These are phyloP conservation scores for Glaciozyma antarctica DNA, from an alignment of 768 basidiomycete species.

Conservation along the genomic window DNA sequence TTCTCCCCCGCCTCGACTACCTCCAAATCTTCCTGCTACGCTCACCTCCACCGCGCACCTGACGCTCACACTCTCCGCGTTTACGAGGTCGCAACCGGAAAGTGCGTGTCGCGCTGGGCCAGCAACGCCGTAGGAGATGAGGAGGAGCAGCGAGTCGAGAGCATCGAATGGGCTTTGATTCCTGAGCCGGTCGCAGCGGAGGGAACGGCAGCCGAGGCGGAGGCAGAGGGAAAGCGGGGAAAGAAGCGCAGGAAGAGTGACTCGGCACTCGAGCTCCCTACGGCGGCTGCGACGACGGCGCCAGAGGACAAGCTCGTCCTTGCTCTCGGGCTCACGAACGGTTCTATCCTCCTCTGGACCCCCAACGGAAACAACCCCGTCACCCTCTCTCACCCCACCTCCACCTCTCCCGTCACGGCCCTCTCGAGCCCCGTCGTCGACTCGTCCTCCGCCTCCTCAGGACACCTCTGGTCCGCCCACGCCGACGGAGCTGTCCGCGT, in stretches of 20 bases:
- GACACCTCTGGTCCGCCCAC: conserved; percentile 29
- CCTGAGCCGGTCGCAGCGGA: background rate
- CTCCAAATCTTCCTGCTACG: conserved; percentile 16
- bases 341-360: conserved; percentile 23
- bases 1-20: conserved; percentile 15
- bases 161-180: conserved; percentile 21
- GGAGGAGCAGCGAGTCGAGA: conserved; percentile 20
- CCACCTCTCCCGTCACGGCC: conserved; percentile 23
- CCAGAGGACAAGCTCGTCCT: conserved; percentile 10
- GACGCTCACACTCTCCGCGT: conserved; percentile 29
- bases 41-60: conserved; percentile 20
- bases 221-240: conserved; percentile 19
- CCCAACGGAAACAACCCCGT: conserved; percentile 14
- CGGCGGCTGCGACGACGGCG: background rate
- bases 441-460: background rate
- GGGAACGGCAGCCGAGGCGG: background rate
- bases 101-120: conserved; percentile 27
- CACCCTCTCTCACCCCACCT: conserved; percentile 18
- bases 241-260: conserved; percentile 32
- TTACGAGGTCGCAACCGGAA: conserved; percentile 18
- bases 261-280: conserved; percentile 2
- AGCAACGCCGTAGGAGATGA: conserved; percentile 12
- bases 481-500: conserved; percentile 23
- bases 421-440: conserved; percentile 16
- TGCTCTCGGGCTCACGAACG: conserved; percentile 27